These are phyloP conservation scores for Hypholoma fasciculare DNA, from an alignment of 768 basidiomycete species.

Conservation along the genomic window DNA sequence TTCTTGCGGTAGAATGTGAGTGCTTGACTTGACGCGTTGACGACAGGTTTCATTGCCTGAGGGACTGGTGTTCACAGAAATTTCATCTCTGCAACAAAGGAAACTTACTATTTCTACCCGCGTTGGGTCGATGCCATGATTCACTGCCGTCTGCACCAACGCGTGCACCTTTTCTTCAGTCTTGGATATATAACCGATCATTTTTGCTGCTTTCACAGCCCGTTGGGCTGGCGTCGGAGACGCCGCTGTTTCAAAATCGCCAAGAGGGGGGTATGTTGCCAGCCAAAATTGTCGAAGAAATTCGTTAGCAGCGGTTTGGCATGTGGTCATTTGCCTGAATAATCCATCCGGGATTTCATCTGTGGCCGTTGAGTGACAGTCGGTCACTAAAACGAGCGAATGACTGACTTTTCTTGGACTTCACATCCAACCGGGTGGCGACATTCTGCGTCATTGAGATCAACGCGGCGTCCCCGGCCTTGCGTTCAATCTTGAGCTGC, in stretches of 20 bases:
- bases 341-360: conserved; percentile 80
- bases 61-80: neutral
- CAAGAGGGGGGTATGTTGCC: conserved; percentile 73
- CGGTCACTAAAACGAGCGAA: neutral
- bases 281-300: conserved; percentile 97
- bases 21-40: conserved; percentile 74
- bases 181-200: conserved; percentile 79
- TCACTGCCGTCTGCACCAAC: conserved; percentile 63
- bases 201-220: conserved; percentile 78
- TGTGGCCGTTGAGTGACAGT: conserved; percentile 27
- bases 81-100: neutral
- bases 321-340: conserved; percentile 82
- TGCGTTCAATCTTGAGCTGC: conserved; percentile 69
- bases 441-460: conserved; percentile 80
- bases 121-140: conserved; percentile 59
- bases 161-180: conserved; percentile 83
- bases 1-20: conserved; percentile 56
- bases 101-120: conserved; percentile 65
- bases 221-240: conserved; percentile 66
- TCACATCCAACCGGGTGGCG: conserved; percentile 65
- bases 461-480: conserved; percentile 68
- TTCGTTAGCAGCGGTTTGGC: conserved; percentile 92
- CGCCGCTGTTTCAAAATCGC: conserved; percentile 52
- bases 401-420: conserved; percentile 60
- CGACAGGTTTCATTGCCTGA: conserved; percentile 76